Evolutionary conservation across 805 yeast species (phyloP).

Genomic region (Starmerella stigmatis): DNA sequence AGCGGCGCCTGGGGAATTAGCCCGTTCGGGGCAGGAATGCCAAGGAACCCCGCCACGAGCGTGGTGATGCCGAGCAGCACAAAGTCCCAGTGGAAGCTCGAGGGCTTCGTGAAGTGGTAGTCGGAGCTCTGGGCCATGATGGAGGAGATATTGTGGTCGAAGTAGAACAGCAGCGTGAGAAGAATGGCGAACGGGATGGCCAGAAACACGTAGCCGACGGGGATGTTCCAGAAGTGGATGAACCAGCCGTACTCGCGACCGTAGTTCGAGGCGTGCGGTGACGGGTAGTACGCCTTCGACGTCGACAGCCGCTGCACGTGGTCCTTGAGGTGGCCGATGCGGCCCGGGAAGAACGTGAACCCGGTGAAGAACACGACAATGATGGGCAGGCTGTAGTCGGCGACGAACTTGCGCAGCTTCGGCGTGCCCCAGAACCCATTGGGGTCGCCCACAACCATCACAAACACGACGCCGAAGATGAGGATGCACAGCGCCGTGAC

Average conservation of each 20-base stretch:
- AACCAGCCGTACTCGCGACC: conserved; percentile 54
- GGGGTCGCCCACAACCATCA: conserved; percentile 28
- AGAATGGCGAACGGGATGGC: conserved; percentile 90
- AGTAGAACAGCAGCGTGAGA: conserved; percentile 74
- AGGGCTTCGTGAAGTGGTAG: conserved; percentile 73
- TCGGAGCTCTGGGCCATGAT: conserved; percentile 80
- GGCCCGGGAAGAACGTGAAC: conserved; percentile 83
- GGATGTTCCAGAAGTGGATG: conserved; percentile 63
- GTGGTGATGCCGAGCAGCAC: conserved; percentile 75
- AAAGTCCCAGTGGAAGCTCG: conserved; percentile 89
- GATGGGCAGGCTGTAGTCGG: conserved; percentile 78
- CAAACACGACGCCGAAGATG: conserved; percentile 57
- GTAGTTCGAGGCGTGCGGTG: conserved; percentile 31
- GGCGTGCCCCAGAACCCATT: conserved; percentile 53
- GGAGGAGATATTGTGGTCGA: conserved; percentile 91
- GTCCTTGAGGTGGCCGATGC: conserved; percentile 38
- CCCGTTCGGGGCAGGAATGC: conserved; percentile 94
- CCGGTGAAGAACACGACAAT: conserved; percentile 86
- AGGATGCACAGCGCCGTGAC: conserved; percentile 67
- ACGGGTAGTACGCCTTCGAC: conserved; percentile 65
- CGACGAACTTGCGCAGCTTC: conserved; percentile 53
- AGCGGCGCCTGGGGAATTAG: conserved; percentile 94
- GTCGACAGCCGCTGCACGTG: conserved; percentile 56
- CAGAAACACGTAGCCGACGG: conserved; percentile 67
- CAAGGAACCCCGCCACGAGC: conserved; percentile 74